Base-by-base conservation (phyloP, 73 alveolate species). In the Paramecium sonneborni region DNA sequence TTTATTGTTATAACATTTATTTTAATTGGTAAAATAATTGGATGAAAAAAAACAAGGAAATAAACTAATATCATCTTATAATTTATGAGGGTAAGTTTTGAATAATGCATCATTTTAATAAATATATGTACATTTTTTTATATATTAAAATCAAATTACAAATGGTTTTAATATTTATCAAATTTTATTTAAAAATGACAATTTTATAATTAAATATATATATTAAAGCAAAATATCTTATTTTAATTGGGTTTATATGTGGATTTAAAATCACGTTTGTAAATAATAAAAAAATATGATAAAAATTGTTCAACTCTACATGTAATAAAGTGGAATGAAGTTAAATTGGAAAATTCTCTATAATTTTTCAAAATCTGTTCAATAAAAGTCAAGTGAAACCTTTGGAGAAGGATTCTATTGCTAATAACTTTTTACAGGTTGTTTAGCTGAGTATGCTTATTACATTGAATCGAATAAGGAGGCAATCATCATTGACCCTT, bases 381-480 rank as follows among this genome's bases (percentile, higher is more conserved):
- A 79, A 79, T 7, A 18, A 28, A 79, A 43, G 32, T 38, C 69
- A 18, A 79, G 90, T 46, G 90, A 79, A 43, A 46, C 74, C 11
- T 14, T 41, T 20, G 90, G 90, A 43, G 76, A 88, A 11, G 94
- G 87, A 56, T 70, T 88, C 57, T 88, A 88, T 34, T 3, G 37
- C 5, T 44, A 88, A 32, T 26, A 92, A 30, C 35, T 92, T 7
- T 86, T 92, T 88, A 92, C 95, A 26, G 92, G 93, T 5, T 92
- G 95, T 43, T 58, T 92, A 55, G 95, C 95, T 30, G 93, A 86
- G 24, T 82, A 82, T 34, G 93, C 95, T n/a, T 92, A 92, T 72
- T 68, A 82, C 57, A 92, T 92, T 26, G 92, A 68, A 68, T 82
- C 93, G n/a, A 86, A 85, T 39, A 84, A 76, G 11, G 95, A 92